Evolutionary conservation across 2,329 filamentous ascomycete genomes (phyloP), one percentile per base, ranked within the genome.

Genomic region (Aspergillus sp.): DNA sequence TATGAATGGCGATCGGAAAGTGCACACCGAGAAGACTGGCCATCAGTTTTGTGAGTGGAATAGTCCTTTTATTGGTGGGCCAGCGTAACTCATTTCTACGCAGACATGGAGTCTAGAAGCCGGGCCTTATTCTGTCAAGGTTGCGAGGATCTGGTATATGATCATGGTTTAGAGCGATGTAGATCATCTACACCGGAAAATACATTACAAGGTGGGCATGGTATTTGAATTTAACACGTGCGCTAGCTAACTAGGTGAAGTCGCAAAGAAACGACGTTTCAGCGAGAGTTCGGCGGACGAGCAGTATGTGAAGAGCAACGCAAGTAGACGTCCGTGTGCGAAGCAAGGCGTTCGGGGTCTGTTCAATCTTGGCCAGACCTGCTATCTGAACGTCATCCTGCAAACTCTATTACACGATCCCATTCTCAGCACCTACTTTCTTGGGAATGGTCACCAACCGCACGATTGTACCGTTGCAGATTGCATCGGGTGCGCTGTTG

Each of bases 341-440:
- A 92, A 91, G 17, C 92, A 89, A 64, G 93, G 95, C 9, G 85
- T 97, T 40, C 87, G 95, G 37, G 93, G 93, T 33, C 89, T 99
- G 60, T 97, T 96, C 76, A 99, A 98, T 70, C 93, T 96, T 73
- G 95, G 93, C n/a, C 92, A 96, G 58, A 98, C 95, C 11, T 99
- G 93, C 79, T 99, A 97, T 76, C 93, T 98, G 83, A 96, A 95
- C 67, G 93, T 97, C 31, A 92, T 98, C 48, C 82, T 99, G 15
- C 95, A 98, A 74, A 92, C 90, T 56, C 87, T 99, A 66, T 84
- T 98, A 55, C 93, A 97, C 77, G 97, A 98, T 70, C 93, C 93
- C 0, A 83, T 97, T 45, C 84, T 99, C 31, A 87, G 91, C 59
- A 93, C 93, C 66, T 98, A 91, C 75, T 98, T 96, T 73, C 87